Base-by-base conservation (phyloP, 257 asterid species). In the Paraleonurus japonicus region DNA sequence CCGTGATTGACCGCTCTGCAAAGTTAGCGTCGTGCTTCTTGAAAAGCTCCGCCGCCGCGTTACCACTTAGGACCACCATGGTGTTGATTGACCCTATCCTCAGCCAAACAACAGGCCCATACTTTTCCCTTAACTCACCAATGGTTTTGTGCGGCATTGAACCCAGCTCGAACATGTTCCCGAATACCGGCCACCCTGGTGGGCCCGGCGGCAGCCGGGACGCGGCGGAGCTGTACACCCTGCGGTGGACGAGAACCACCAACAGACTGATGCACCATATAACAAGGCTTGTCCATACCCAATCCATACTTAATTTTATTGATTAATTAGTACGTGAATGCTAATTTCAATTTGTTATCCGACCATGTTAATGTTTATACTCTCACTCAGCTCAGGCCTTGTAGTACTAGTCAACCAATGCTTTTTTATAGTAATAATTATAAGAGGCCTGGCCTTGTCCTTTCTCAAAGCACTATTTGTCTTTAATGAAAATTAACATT, bases 91-190 rank as follows among this genome's bases (percentile, higher is more conserved):
- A 79, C 15, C 89, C 92, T 4, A 87, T 77, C 69, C 82, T 70
- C 0, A 84, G 39, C 86, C 89, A 82, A 16, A 86, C 81, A 3
- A 85, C 75, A 1, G 88, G 88, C 33, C 93, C 93, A 15, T 85
- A 80, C 0, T 35, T 50, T 8, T 73, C 15, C 64, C 53, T 69
- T 0, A 85, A 53, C 0, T 16, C 73, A 1, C 83, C 84, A 13
- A 85, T 27, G 33, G 86, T 85, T 39, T 51, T 67, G 81, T 85
- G 83, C 0, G 93, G 93, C 86, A 77, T 67, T 12, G 81, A 28
- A 4, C 92, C 89, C 3, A 86, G 88, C 0, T 79, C 62, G 67
- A 86, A 86, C 87, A 86, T 79, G 86, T 80, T 84, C 41, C 92
- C 92, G 65, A 86, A 77, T 9, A 86, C 78, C 0, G 90, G 92